These are phyloP conservation scores for Eimeria praecox DNA, from an alignment of 169 alveolate genomes.

Conservation along the genomic window DNA sequence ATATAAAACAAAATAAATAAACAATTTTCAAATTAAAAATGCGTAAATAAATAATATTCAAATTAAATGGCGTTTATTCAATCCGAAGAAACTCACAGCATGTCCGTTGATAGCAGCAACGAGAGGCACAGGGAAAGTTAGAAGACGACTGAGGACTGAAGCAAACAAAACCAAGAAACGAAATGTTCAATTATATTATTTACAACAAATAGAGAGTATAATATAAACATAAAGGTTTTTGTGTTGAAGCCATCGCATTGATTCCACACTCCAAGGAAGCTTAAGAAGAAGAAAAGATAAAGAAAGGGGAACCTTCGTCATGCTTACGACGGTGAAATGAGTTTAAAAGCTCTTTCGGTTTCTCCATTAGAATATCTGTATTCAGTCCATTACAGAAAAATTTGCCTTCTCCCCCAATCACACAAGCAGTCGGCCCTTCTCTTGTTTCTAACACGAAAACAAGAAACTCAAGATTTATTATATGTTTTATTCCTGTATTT, in stretches of 20 bases:
- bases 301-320: neutral
- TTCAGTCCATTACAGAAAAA: conserved; percentile 79
- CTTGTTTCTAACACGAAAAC: neutral
- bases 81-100: conserved; percentile 62
- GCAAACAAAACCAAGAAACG: neutral
- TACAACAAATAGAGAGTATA: neutral
- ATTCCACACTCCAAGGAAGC: no score
- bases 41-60: neutral
- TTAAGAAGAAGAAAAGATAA: neutral
- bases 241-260: no score
- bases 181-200: neutral
- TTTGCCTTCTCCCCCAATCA: conserved; percentile 74
- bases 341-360: conserved; percentile 48
- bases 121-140: conserved; percentile 77
- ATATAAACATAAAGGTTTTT: no score
- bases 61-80: no score
- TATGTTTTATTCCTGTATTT: neutral
- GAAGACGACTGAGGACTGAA: conserved; percentile 76
- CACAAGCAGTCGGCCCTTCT: conserved; percentile 82
- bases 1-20: no score
- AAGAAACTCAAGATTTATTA: neutral
- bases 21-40: neutral
- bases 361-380: conserved; percentile 8
- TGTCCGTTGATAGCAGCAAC: conserved; percentile 83
- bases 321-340: conserved; percentile 68